Conservation (phyloP, 371 early-diverging fungal species). For the Mucor indicus region DNA sequence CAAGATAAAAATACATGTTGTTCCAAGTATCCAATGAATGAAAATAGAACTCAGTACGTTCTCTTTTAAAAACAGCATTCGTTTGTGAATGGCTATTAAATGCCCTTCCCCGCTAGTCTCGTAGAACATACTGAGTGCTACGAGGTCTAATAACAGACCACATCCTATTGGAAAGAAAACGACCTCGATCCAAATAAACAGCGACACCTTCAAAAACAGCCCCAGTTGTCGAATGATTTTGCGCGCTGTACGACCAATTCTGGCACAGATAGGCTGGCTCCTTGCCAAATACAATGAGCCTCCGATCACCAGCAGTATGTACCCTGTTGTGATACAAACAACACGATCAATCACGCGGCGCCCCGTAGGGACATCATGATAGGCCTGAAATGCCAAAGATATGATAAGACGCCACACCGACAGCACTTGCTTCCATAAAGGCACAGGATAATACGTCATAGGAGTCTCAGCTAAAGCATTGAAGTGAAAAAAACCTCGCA, state of each 20-base stretch:
- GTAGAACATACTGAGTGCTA: conserved; percentile 68
- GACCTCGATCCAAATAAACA: conserved; percentile 83
- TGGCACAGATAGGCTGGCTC: background rate
- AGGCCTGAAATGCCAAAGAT: too few species aligned
- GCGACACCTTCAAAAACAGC: conserved; percentile 58
- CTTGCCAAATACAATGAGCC: conserved; percentile 29
- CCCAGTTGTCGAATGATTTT: conserved; percentile 47
- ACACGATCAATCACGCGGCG: conserved; percentile 22
- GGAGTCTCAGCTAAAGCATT: too few species aligned
- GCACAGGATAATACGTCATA: too few species aligned
- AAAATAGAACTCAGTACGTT: conserved; percentile 67
- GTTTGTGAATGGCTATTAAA: conserved; percentile 2
- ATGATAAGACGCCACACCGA: too few species aligned
- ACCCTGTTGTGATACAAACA: conserved; percentile 31
- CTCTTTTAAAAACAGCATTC: conserved; percentile 37
- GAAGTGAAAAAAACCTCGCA: too few species aligned
- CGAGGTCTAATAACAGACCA: conserved; percentile 75
- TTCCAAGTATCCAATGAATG: conserved; percentile 88
- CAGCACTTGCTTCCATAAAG: too few species aligned
- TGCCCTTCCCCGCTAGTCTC: conserved; percentile 32
- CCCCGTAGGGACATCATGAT: too few species aligned
- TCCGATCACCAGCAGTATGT: conserved; percentile 21
- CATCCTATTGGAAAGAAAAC: conserved; percentile 80
- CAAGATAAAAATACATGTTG: conserved; percentile 88
- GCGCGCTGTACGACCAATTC: conserved; percentile 31